phyloP scores from a whole-genome alignment of 306 rosid genomes.

The Fragaria vesca region DNA sequence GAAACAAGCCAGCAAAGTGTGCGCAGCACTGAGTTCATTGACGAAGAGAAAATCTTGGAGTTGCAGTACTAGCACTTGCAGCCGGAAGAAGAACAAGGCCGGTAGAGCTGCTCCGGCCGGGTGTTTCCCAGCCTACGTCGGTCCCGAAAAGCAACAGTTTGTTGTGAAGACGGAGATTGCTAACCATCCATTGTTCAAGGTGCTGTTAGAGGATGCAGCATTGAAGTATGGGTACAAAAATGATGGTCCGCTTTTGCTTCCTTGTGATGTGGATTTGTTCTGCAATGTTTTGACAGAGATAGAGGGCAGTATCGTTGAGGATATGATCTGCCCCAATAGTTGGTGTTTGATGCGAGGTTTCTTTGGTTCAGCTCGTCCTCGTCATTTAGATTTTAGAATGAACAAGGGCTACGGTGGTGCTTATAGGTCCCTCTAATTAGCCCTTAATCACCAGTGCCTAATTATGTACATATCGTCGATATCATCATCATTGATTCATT shows the following conservation, averaged over 20 bases:
- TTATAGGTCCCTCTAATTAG: slow-evolving; percentile 11
- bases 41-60: not conserved
- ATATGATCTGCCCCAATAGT: not conserved
- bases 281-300: slow-evolving; percentile 46
- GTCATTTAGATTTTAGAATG: not conserved
- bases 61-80: not conserved
- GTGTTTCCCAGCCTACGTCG: slow-evolving; percentile 59
- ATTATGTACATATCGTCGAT: not conserved
- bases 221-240: slow-evolving; percentile 50
- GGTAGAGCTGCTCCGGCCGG: slow-evolving; percentile 35
- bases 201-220: slow-evolving; percentile 64
- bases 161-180: slow-evolving; percentile 45
- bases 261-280: slow-evolving; percentile 40
- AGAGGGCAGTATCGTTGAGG: slow-evolving; percentile 19
- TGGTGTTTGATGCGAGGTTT: slow-evolving; percentile 18
- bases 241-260: slow-evolving; percentile 69
- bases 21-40: not conserved
- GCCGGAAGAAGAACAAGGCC: not conserved
- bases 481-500: not conserved
- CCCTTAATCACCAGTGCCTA: not conserved
- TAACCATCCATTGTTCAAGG: slow-evolving; percentile 61
- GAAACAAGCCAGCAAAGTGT: not conserved
- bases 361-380: slow-evolving; percentile 19
- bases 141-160: slow-evolving; percentile 48
- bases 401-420: not conserved